A percentile compares a stretch with the other conserved stretches of the same genome.
Evolutionary conservation across 306 rosid genomes (phyloP).

Genomic region (Trifolium dubium): DNA sequence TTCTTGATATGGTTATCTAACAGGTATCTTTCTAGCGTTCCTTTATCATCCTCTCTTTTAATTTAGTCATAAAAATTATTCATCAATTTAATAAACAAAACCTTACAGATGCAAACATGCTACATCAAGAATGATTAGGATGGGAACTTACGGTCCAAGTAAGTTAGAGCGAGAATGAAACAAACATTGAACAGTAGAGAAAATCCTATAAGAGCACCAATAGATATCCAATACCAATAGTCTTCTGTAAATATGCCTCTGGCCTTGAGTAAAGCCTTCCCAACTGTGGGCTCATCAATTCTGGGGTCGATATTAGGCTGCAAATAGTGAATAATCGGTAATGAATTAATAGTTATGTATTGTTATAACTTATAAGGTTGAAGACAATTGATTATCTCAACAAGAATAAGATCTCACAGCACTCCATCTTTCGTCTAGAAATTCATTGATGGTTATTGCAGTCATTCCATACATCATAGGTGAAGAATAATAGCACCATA

Average conservation of each 20-base stretch:
- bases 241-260: conserved; percentile 62
- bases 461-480: conserved; percentile 96
- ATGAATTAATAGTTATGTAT: conserved; percentile 5
- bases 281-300: conserved; percentile 59
- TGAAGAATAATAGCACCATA: conserved; percentile 81
- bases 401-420: conserved; percentile 48
- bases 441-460: conserved; percentile 81
- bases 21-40: neutral
- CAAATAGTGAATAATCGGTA: conserved; percentile 37
- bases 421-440: conserved; percentile 87
- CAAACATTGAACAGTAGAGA: conserved; percentile 60
- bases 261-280: conserved; percentile 64
- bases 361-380: neutral
- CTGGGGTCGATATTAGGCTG: conserved; percentile 47
- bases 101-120: neutral
- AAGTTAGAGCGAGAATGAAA: conserved; percentile 64
- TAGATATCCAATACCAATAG: conserved; percentile 73
- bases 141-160: conserved; percentile 60
- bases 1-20: conserved; percentile 12
- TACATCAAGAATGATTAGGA: neutral
- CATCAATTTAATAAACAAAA: conserved; percentile 7
- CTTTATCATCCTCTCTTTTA: neutral
- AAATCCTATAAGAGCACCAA: conserved; percentile 69
- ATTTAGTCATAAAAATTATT: neutral
- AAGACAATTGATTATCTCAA: conserved; percentile 10